Evolutionary conservation across 345 rosid species (phyloP), one percentile per base, ranked within the genome.

Genomic region (Sonneratia caseolaris): DNA sequence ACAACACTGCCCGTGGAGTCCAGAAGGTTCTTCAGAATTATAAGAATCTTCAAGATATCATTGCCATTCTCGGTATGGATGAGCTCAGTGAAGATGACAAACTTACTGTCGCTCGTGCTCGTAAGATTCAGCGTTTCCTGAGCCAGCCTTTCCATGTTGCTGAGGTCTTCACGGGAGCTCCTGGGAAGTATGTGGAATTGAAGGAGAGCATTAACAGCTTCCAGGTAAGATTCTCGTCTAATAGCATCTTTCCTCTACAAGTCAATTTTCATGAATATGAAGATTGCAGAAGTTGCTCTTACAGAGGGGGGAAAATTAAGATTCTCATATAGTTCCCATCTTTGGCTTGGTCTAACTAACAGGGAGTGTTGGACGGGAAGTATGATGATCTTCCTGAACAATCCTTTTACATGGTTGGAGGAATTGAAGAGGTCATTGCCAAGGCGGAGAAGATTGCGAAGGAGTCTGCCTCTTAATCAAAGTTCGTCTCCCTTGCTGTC

Each of bases 31-130:
- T 95, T 56, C 98, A 95, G 76, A 92, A 92, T 85, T 95, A 95
- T 83, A 95, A 95, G 89, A 95, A 95, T 76, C 86, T 95, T 80
- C 99, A 95, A 73, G 99, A 95, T 87, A 95, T 95, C 43, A 95
- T 95, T 72, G 99, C 99, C 73, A 95, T 95, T 84, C 72, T 95
- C 87, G 98, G 99, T 47, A 88, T 95, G 97, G 99, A 95, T 78
- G 99, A 95, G 85, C 98, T 95, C 13, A 95, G 99, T 83, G 99
- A 95, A 86, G 99, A 95, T 78, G 99, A 95, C 75, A 95, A 95
- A 61, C 69, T 95, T 81, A 92, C 97, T 4, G 99, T 95, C 69
- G 96, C 99, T 7, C 97, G 96, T 72, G 99, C 99, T 61, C 98
- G 98, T 72, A 95, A 92, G 80, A 95, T 92, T 74, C 96, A 89